These are phyloP conservation scores for Pyrus hybrid DNA, from an alignment of 331 rosid species.

Conservation along the genomic window DNA sequence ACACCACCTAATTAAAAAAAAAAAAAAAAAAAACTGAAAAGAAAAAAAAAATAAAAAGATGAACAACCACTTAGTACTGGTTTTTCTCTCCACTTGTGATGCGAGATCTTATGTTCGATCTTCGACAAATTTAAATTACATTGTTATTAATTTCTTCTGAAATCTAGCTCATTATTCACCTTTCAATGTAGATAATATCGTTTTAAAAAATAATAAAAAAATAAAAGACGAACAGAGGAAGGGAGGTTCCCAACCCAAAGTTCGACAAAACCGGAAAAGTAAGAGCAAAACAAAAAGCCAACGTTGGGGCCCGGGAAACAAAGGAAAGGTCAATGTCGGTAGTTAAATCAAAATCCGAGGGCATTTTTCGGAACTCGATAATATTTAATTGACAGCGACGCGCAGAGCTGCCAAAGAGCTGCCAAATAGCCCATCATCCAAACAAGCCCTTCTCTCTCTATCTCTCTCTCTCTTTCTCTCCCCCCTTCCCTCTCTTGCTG, in stretches of 20 bases:
- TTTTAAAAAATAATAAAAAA: not conserved
- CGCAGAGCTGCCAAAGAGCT: too few species aligned
- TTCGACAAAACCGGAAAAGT: constrained; percentile 18
- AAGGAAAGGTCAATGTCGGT: constrained; percentile 20
- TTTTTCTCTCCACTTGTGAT: too few species aligned
- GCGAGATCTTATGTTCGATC: accelerated
- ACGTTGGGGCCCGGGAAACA: not conserved
- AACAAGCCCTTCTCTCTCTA: constrained; percentile 27
- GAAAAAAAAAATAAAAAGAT: not conserved
- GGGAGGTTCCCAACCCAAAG: constrained; percentile 5
- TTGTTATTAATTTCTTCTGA: accelerated
- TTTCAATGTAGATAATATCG: too few species aligned
- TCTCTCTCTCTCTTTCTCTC: constrained; percentile 33
- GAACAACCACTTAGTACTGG: not conserved
- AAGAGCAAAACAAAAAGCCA: not conserved
- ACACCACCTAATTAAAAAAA: not conserved
- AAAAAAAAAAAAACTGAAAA: too few species aligned
- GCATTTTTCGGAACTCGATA: constrained; percentile 4
- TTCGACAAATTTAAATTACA: too few species aligned
- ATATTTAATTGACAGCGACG: constrained; percentile 57
- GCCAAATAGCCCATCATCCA: constrained; percentile 71
- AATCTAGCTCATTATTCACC: accelerated
- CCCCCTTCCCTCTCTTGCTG: constrained; percentile 18
- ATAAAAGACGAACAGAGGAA: not conserved
- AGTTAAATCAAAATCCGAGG: constrained; percentile 37